A percentile compares a stretch with the other conserved stretches of the same genome.
Evolutionary conservation across 2,329 filamentous ascomycete genomes (phyloP).

Genomic region (Aureobasidium melanogenum): DNA sequence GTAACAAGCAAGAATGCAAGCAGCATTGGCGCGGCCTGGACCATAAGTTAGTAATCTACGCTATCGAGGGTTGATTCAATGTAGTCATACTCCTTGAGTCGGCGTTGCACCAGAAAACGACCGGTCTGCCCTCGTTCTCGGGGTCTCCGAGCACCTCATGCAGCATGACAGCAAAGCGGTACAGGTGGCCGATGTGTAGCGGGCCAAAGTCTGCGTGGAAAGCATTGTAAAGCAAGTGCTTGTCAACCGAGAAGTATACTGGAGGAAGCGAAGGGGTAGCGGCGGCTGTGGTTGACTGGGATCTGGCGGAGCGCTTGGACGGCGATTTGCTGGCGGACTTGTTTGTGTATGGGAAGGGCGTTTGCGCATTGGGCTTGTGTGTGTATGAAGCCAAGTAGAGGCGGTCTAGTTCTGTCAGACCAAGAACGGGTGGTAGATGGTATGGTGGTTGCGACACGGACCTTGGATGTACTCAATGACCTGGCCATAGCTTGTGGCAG

Average conservation of each 20-base stretch:
- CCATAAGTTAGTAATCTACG: conserved; percentile 19
- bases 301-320: conserved; percentile 64
- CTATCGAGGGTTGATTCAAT: neutral
- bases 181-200: conserved; percentile 92
- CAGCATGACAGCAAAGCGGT: conserved; percentile 90
- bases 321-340: conserved; percentile 53
- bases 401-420: conserved; percentile 53
- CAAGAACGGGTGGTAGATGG: neutral
- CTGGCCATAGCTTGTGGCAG: conserved; percentile 60
- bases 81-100: conserved; percentile 71
- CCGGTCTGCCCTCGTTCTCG: conserved; percentile 78
- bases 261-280: conserved; percentile 49
- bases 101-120: conserved; percentile 92
- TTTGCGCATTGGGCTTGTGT: conserved; percentile 68
- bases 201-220: conserved; percentile 99
- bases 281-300: conserved; percentile 46
- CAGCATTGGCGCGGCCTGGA: conserved; percentile 79
- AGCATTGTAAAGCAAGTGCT: conserved; percentile 83
- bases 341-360: conserved; percentile 67
- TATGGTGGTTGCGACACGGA: conserved; percentile 37
- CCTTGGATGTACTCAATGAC: conserved; percentile 95
- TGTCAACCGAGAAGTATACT: conserved; percentile 93
- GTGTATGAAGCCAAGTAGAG: conserved; percentile 91
- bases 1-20: conserved; percentile 91
- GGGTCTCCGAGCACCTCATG: conserved; percentile 90